Evolutionary conservation across 148 eudicot genomes (phyloP), one percentile per base, ranked within the genome.

Genomic region (Hydrangea macrophylla): DNA sequence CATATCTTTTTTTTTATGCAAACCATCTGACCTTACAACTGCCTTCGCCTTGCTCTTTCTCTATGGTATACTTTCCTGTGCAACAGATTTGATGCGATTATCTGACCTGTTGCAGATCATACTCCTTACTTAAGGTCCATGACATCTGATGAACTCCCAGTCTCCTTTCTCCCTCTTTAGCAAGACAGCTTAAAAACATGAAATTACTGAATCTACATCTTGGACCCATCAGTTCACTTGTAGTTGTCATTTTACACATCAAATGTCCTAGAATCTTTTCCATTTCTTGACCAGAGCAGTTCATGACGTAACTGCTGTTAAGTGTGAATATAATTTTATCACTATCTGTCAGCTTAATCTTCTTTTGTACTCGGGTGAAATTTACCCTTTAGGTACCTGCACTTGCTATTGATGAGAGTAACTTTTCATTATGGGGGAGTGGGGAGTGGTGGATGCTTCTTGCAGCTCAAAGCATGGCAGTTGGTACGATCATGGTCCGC

Each of bases 371-470:
- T 62, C 37, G 44, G 58, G 20, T 70, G 61, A 28, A 30, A 64
- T 20, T 45, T 68, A 37, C 67, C 64, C 53, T 73, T 58, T 79
- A 91, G 99, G 80, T 91, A 25, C 99, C 97, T 72, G 96, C 85
- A 25, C 37, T 88, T 74, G 62, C 81, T 62, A 35, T 62, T 67
- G 82, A 84, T 65, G 84, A 73, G 39, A 77, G 61, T 56, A 90
- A 84, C 68, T 86, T 86, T 73, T 94, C 97, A 55, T 65, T 94
- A 39, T 94, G 99, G 99, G 99, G 99, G 56, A 94, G 97, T 62
- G 99, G 99, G 45, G 99, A 94, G 68, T 90, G 88, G 96, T 91
- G 92, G 97, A 94, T 94, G 99, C 92, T 94, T 75, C 83, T 94
- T 54, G 92, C 99, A 58, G 99, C 97, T 64, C 99, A 94, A 83